Percentiles rank a stretch among this genome's conserved stretches.
These are phyloP conservation scores for Ophiostoma quercus DNA, from an alignment of 2,329 filamentous ascomycete genomes.

Conservation along the genomic window DNA sequence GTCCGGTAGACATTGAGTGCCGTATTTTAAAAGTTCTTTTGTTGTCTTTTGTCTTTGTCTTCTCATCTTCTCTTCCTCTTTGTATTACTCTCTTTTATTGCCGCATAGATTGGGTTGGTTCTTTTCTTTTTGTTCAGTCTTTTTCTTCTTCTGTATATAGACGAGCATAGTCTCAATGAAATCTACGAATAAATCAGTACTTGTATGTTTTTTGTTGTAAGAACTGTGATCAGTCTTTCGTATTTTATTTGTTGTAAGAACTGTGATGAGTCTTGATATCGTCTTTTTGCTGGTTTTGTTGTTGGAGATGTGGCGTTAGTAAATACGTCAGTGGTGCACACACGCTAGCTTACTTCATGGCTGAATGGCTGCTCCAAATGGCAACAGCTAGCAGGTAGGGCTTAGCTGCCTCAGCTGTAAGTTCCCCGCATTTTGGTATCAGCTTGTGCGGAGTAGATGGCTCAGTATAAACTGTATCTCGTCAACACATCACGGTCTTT, in stretches of 20 bases:
- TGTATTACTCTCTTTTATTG: background rate
- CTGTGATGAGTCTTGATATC: background rate
- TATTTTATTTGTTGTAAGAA: too few relatives aligned
- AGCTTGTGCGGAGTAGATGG: background rate
- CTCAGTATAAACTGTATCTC: background rate
- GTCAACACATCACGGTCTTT: background rate
- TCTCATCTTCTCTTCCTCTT: background rate
- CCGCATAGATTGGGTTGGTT: conserved; percentile 6
- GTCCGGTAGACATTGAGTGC: too few relatives aligned
- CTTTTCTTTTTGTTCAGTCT: background rate
- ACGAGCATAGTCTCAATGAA: conserved; percentile 14
- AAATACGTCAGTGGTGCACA: background rate
- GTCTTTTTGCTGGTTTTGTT: too few relatives aligned
- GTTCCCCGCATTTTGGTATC: background rate
- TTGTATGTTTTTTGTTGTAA: too few relatives aligned
- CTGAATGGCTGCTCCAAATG: background rate
- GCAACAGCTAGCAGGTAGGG: background rate
- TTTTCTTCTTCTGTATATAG: background rate
- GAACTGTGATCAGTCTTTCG: too few relatives aligned
- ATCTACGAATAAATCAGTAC: background rate
- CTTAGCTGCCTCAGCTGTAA: background rate
- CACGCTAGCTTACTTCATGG: background rate
- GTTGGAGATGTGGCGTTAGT: background rate
- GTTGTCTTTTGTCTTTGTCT: background rate
- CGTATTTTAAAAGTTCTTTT: background rate